Conservation (phyloP, 441 rosid genomes). For the Breynia disticha region DNA sequence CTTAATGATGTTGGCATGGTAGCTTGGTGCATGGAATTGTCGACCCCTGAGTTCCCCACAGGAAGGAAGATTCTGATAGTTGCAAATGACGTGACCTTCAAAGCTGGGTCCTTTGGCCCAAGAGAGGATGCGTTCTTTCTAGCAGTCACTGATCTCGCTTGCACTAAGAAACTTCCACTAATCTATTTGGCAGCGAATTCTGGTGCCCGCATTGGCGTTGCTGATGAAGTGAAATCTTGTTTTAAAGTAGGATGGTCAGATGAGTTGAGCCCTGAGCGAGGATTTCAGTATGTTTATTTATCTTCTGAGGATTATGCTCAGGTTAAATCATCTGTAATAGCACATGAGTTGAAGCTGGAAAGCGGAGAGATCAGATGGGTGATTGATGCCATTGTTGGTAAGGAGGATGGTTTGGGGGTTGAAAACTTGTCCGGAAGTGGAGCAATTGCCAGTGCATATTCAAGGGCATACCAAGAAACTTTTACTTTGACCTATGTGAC, state of each 20-base stretch:
- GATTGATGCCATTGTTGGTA: conserved; percentile 90
- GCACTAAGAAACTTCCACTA: conserved; percentile 78
- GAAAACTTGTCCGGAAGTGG: conserved; percentile 98
- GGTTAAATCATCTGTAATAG: conserved; percentile 75
- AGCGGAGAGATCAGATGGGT: conserved; percentile 89
- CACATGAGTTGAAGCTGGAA: conserved; percentile 73
- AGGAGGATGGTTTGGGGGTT: conserved; percentile 96
- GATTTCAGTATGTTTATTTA: conserved; percentile 86
- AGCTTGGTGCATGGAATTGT: conserved; percentile 93
- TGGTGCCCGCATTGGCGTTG: conserved; percentile 97
- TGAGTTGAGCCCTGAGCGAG: conserved; percentile 78
- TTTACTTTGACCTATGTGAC: conserved; percentile 95
- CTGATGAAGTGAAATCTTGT: conserved; percentile 90
- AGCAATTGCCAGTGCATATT: conserved; percentile 97
- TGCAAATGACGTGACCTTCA: conserved; percentile 92
- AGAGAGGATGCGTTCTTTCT: conserved; percentile 95
- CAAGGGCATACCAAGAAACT: conserved; percentile 93
- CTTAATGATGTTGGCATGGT: conserved; percentile 96
- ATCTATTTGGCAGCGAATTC: conserved; percentile 98
- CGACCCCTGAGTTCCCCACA: conserved; percentile 89
- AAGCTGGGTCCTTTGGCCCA: conserved; percentile 98
- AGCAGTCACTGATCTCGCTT: conserved; percentile 93
- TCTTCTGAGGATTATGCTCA: conserved; percentile 61
- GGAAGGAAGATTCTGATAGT: conserved; percentile 82
- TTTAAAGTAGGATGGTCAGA: conserved; percentile 97